Percentiles rank a stretch among this genome's conserved stretches.
Evolutionary conservation across 169 alveolate species (phyloP).

Genomic region (Plasmodium vivax): DNA sequence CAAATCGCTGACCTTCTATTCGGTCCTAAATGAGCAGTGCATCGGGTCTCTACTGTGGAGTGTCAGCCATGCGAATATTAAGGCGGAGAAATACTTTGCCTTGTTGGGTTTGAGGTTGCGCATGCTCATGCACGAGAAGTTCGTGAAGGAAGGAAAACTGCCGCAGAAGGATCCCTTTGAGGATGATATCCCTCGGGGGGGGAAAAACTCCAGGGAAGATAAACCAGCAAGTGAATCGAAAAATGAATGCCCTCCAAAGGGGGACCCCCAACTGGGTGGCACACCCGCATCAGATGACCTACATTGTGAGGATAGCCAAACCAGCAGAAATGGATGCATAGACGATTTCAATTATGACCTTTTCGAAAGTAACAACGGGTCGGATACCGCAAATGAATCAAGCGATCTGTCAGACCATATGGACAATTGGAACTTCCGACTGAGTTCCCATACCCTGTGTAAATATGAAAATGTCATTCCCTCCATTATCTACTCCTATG

Average conservation of each 20-base stretch:
- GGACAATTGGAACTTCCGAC: conserved; percentile 8
- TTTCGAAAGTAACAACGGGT: neutral
- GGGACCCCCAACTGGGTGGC: neutral
- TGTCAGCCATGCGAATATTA: conserved; percentile 60
- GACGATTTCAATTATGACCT: neutral
- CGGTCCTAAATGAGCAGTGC: conserved; percentile 66
- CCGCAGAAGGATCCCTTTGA: neutral
- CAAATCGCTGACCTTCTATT: conserved; percentile 49
- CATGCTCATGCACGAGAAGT: conserved; percentile 31
- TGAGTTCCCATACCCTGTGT: neutral
- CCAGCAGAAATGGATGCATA: neutral
- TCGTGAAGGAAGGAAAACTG: neutral
- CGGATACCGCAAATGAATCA: neutral
- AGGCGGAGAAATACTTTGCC: conserved; percentile 70
- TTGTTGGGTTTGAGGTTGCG: conserved; percentile 19
- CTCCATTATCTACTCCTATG: conserved; percentile 63
- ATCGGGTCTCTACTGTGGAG: conserved; percentile 74
- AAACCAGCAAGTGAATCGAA: neutral
- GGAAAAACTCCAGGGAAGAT: neutral
- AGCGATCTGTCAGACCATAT: neutral
- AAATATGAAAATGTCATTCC: conserved; percentile 63
- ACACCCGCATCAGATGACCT: neutral
- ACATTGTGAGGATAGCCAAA: neutral
- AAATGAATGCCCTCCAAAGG: neutral
- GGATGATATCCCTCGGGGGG: neutral